A percentile compares a stretch with the other conserved stretches of the same genome.
These are phyloP conservation scores for Clarireedia homoeocarpa DNA, from an alignment of 2,329 filamentous ascomycete species.

Conservation along the genomic window DNA sequence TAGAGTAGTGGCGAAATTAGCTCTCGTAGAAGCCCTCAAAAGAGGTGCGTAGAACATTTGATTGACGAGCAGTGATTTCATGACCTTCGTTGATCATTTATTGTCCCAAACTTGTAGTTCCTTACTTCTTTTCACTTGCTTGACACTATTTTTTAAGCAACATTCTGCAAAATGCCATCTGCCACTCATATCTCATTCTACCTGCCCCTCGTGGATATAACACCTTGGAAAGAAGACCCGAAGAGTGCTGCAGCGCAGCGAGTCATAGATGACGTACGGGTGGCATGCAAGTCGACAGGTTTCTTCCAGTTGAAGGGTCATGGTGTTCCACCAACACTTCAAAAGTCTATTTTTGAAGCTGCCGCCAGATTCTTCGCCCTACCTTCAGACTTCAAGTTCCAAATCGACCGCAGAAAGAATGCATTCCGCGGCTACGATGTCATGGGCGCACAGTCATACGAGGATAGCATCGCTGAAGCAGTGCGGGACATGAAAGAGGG, in stretches of 20 bases:
- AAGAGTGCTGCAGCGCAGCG: conserved; percentile 4
- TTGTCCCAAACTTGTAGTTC: too few species aligned
- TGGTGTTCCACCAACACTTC: conserved; percentile 32
- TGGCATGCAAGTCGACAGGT: conserved; percentile 37
- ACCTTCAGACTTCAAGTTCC: conserved; percentile 36
- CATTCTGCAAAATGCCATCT: too few species aligned
- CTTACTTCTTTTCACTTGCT: too few species aligned
- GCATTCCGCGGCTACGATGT: background rate
- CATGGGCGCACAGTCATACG: background rate
- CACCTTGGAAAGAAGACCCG: conserved; percentile 4
- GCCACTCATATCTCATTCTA: background rate
- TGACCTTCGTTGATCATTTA: too few species aligned
- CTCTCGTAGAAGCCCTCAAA: too few species aligned
- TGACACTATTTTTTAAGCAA: too few species aligned
- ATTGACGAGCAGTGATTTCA: too few species aligned
- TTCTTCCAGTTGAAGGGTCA: conserved; percentile 46
- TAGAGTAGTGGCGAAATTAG: too few species aligned
- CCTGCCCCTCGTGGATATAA: background rate
- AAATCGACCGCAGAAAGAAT: conserved; percentile 23
- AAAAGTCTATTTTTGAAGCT: conserved; percentile 32
- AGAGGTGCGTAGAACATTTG: too few species aligned
- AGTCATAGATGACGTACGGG: conserved; percentile 32
- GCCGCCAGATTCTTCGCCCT: conserved; percentile 40
- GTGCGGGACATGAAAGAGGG: too few species aligned
- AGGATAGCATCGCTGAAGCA: background rate